phyloP scores from a whole-genome alignment of 441 rosid species.

The Capsella rubella region DNA sequence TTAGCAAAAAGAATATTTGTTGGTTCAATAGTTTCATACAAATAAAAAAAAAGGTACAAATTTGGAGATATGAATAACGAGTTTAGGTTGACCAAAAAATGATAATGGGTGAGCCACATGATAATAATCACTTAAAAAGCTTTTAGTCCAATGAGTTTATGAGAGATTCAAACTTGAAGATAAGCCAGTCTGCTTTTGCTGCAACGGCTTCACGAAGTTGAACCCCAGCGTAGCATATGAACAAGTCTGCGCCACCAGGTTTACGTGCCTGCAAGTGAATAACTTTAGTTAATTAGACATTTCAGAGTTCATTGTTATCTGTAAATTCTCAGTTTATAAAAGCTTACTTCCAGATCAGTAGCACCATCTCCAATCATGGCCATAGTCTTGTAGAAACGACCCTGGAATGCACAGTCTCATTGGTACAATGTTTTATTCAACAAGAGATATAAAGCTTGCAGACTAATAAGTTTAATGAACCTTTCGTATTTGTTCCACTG shows the following conservation, averaged over 20 bases:
- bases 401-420: slow-evolving; percentile 53
- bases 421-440: slow-evolving; percentile 33
- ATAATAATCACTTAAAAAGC: not conserved
- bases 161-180: slow-evolving; percentile 65
- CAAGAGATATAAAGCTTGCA: slow-evolving; percentile 20
- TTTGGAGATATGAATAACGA: slow-evolving; percentile 31
- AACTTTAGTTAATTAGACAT: slow-evolving; percentile 16
- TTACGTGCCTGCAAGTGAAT: slow-evolving; percentile 64
- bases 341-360: slow-evolving; percentile 88
- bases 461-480: slow-evolving; percentile 47
- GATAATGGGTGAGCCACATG: slow-evolving; percentile 18
- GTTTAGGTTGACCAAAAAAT: not conserved
- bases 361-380: slow-evolving; percentile 99
- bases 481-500: slow-evolving; percentile 88
- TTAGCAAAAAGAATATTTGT: slow-evolving; percentile 23
- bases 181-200: slow-evolving; percentile 90
- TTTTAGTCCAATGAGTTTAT: slow-evolving; percentile 58
- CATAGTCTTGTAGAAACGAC: slow-evolving; percentile 67
- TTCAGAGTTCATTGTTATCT: slow-evolving; percentile 12
- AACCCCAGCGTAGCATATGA: slow-evolving; percentile 87
- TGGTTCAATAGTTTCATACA: slow-evolving; percentile 24
- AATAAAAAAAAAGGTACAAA: not conserved
- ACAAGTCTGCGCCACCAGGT: slow-evolving; percentile 90
- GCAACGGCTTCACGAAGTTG: slow-evolving; percentile 87
- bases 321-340: slow-evolving; percentile 11